Evolutionary conservation across 1,284 basidiomycete genomes (phyloP), one percentile per base, ranked within the genome.

Genomic region (Heterobasidion annosum): DNA sequence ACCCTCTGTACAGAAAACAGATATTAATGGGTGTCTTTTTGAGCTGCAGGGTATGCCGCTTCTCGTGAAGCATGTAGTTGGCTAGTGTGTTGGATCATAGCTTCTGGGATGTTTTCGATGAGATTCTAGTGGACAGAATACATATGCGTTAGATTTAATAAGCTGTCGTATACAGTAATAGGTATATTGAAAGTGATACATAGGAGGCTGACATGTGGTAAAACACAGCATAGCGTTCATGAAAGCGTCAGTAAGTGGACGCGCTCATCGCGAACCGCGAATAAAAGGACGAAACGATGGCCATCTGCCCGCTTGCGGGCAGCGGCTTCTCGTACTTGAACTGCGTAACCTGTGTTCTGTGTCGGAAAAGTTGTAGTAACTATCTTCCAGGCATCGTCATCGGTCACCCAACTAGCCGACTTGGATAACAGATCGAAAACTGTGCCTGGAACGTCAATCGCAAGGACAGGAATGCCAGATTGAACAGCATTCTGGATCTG

Each of bases 371-470:
- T 67, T 0, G 74, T 68, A 4, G 75, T 62, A 44, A 90, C 73
- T 3, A 70, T 58, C 66, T 82, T 83, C 85, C 88, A 89, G 0
- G 73, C 70, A 16, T 90, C 86, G 55, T 91, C 88, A 57, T 88
- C 85, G 2, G 76, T 76, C 32, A 90, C 67, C 88, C 88, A 91
- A 18, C 67, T 64, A 2, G 79, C 65, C 34, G 68, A 79, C 63
- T 71, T 74, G 25, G 76, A 73, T 71, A 91, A 75, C 1, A 72
- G 64, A 48, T 89, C 85, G 57, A 90, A 89, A 0, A 81, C 75
- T 9, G 68, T 52, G 0, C 74, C 64, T 0, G 82, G 71, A 2
- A 90, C 79, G 56, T 91, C 88, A 8, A 91, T 74, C 1, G 81
- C 87, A 15, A 91, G 68, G n/a, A 79, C 79, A 2, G 85, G 85